Base-by-base conservation (phyloP, 225 moss, liverwort and hornwort genomes). In the Bryoerythrophyllum caledonicum region DNA sequence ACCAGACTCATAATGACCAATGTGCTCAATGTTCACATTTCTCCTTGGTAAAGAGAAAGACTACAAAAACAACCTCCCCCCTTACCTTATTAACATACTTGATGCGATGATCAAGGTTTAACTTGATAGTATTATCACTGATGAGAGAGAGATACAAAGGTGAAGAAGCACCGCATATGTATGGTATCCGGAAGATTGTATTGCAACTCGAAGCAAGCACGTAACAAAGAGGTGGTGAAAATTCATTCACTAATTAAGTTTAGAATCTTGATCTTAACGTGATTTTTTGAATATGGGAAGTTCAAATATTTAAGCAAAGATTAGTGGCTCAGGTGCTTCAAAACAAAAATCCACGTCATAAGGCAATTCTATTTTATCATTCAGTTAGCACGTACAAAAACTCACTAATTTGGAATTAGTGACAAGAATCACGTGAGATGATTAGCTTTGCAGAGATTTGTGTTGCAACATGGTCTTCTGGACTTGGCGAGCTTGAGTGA, bases 1-100 rank as follows among this genome's bases (percentile, higher is more conserved):
- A 87, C 92, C 52, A 92, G 76, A 68, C 88, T 88, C 90, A 89
- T 90, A 67, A 93, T 90, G 15, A 90, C 92, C 68, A 93, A 67
- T 67, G 88, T 93, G 88, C 67, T 66, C 24, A 66, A 66, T 2
- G 41, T 5, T 85, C 62, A 82, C 5, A n/a, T n/a, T n/a, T n/a
- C n/a, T n/a, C n/a, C n/a, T n/a, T n/a, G n/a, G n/a, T n/a, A n/a
- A n/a, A n/a, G n/a, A n/a, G n/a, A n/a, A n/a, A n/a, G n/a, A n/a
- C n/a, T n/a, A n/a, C n/a, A n/a, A n/a, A n/a, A n/a, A n/a, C n/a
- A n/a, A n/a, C n/a, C n/a, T n/a, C n/a, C n/a, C n/a, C n/a, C n/a
- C n/a, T n/a, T n/a, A n/a, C n/a, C n/a, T n/a, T n/a, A n/a, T n/a
- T n/a, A n/a, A n/a, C n/a, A n/a, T n/a, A n/a, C n/a, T n/a, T n/a